phyloP scores from a whole-genome alignment of 129 eudicot species.

The Saposhnikovia divaricata region DNA sequence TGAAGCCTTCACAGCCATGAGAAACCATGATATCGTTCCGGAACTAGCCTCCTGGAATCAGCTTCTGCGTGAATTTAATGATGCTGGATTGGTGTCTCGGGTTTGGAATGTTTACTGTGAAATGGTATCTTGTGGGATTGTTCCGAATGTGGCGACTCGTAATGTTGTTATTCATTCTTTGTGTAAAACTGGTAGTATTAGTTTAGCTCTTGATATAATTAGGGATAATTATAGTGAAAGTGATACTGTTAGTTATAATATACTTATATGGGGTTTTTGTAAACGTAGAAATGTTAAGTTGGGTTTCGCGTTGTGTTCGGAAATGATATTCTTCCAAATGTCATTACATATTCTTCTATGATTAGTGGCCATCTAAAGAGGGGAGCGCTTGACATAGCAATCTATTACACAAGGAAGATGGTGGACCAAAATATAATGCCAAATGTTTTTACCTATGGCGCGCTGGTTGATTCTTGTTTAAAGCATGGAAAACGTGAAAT shows the following conservation, averaged over 20 bases:
- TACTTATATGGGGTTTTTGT: slow-evolving; percentile 87
- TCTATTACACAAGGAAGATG: too few relatives aligned
- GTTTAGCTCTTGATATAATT: slow-evolving; percentile 44
- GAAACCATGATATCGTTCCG: slow-evolving; percentile 31
- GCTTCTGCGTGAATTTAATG: slow-evolving; percentile 49
- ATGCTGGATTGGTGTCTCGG: slow-evolving; percentile 46
- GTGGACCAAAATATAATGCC: too few relatives aligned
- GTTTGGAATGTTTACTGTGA: slow-evolving; percentile 53
- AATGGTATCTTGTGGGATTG: slow-evolving; percentile 50
- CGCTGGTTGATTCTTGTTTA: too few relatives aligned
- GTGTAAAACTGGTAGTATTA: slow-evolving; percentile 54
- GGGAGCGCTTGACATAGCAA: too few relatives aligned
- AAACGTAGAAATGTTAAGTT: slow-evolving; percentile 35
- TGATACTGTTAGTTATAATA: slow-evolving; percentile 74
- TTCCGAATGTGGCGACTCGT: slow-evolving; percentile 44
- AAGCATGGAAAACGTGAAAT: too few relatives aligned
- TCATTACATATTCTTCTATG: slow-evolving; percentile 61
- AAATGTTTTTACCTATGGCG: too few relatives aligned
- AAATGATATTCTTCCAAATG: slow-evolving; percentile 58
- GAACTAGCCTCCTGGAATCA: slow-evolving; percentile 40
- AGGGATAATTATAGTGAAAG: slow-evolving; percentile 23
- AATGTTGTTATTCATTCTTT: slow-evolving; percentile 61
- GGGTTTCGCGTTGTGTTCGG: slow-evolving; percentile 71
- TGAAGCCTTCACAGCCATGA: slow-evolving; percentile 48
- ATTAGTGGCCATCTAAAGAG: too few relatives aligned